Evolutionary conservation across 495 filamentous ascomycete species (phyloP).

Genomic region (Aspergillus sparsus): DNA sequence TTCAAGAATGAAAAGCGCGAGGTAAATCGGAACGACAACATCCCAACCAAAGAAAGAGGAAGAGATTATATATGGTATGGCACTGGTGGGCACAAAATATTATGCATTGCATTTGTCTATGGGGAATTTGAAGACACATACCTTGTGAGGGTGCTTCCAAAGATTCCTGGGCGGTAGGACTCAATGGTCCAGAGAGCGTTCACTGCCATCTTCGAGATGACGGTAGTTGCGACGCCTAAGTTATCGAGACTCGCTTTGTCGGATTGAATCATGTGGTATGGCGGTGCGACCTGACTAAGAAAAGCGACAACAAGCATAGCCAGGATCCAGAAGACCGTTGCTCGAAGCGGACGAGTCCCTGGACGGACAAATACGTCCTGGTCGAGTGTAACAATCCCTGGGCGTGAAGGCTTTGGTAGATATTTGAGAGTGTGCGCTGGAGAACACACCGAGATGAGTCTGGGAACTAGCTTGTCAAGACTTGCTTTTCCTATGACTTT

Average conservation of each 20-base stretch:
- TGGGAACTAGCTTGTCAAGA: neutral
- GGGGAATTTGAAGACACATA: neutral
- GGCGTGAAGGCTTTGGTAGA: neutral
- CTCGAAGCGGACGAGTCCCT: neutral
- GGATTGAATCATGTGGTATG: neutral
- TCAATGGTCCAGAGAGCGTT: neutral
- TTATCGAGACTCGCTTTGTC: neutral
- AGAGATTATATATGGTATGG: neutral
- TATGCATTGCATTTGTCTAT: neutral
- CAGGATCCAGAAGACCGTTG: neutral
- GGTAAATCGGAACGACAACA: constrained; percentile 14
- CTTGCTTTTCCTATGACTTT: neutral
- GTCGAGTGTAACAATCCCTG: neutral
- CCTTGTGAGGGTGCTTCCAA: neutral
- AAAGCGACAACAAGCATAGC: neutral
- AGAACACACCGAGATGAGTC: neutral
- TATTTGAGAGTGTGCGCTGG: neutral
- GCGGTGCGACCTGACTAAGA: neutral
- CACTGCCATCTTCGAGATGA: neutral
- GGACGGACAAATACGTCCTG: neutral
- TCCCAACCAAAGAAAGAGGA: neutral
- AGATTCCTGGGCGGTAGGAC: neutral
- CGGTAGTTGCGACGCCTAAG: neutral
- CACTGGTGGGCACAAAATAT: neutral
- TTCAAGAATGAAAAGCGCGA: constrained; percentile 4